Conservation (phyloP, 768 basidiomycete genomes). For the Rhizopogon vulgaris region DNA sequence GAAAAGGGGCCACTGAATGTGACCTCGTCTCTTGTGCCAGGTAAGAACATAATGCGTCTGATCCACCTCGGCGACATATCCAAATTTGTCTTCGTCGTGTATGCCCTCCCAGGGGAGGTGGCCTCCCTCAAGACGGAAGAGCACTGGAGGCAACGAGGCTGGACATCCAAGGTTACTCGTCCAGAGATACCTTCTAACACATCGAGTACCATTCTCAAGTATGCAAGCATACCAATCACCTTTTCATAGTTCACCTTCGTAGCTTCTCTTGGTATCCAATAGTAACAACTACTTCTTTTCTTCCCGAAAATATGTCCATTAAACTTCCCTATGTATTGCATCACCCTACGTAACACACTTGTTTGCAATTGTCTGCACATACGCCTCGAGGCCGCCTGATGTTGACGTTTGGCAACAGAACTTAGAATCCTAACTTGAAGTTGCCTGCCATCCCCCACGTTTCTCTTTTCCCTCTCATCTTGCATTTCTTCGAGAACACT, state of each 20-base stretch:
- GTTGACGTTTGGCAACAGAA: not conserved
- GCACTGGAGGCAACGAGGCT: constrained; percentile 16
- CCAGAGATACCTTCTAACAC: not conserved
- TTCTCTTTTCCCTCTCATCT: not conserved
- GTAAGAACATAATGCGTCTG: constrained; percentile 42
- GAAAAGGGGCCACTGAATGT: constrained; percentile 32
- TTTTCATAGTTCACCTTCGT: not conserved
- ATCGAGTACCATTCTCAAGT: not conserved
- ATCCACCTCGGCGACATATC: constrained; percentile 42
- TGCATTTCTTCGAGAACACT: not conserved
- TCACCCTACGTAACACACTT: too few relatives aligned
- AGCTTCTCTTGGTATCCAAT: not conserved
- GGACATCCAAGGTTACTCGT: constrained; percentile 12
- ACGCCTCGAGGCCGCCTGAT: not conserved
- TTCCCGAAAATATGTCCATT: not conserved
- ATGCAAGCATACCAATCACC: not conserved
- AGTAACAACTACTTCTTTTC: not conserved
- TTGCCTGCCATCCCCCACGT: not conserved
- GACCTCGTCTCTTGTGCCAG: constrained; percentile 34
- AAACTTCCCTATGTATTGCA: not conserved
- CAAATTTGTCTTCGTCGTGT: constrained; percentile 39
- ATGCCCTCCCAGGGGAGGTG: constrained; percentile 24
- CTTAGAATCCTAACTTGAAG: too few relatives aligned
- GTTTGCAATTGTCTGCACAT: not conserved
- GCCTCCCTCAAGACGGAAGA: constrained; percentile 10